Evolutionary conservation across 2,329 filamentous ascomycete species (phyloP).

Genomic region (Aquanectria penicillioides): DNA sequence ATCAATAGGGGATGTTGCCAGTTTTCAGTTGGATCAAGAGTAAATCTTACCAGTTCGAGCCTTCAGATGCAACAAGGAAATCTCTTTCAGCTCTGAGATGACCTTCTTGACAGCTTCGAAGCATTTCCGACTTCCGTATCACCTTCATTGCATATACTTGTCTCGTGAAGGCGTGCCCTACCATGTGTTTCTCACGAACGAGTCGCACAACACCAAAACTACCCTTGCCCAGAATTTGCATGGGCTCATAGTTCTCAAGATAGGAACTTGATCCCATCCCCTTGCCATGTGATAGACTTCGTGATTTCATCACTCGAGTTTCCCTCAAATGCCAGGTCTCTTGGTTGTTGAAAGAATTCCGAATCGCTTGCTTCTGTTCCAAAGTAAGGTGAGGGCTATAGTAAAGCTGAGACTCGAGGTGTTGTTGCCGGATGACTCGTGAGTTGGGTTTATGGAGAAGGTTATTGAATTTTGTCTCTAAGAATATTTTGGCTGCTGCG

Average conservation of each 20-base stretch:
- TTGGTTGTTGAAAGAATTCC: conserved; percentile 68
- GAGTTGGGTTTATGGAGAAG: conserved; percentile 61
- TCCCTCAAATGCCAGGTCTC: conserved; percentile 83
- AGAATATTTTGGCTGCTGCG: conserved; percentile 83
- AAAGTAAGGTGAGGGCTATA: conserved; percentile 61
- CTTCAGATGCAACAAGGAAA: conserved; percentile 88
- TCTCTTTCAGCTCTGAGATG: conserved; percentile 92
- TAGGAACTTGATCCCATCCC: conserved; percentile 22
- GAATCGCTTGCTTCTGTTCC: conserved; percentile 63
- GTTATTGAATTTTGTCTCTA: conserved; percentile 87
- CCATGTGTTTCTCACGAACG: conserved; percentile 72
- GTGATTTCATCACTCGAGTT: conserved; percentile 74
- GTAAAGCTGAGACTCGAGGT: conserved; percentile 63
- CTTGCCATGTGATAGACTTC: conserved; percentile 49
- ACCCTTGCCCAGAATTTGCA: conserved; percentile 89
- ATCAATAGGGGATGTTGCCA: neutral
- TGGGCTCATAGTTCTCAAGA: conserved; percentile 71
- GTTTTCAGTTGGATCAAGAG: neutral
- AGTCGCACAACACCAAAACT: conserved; percentile 94
- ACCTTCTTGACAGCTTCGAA: conserved; percentile 89
- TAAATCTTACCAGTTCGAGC: conserved; percentile 75
- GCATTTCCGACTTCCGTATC: conserved; percentile 93
- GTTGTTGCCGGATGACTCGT: conserved; percentile 45
- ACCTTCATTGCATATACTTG: conserved; percentile 96
- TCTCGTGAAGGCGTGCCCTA: conserved; percentile 40